Evolutionary conservation across 208 protist genomes (phyloP), one percentile per base, ranked within the genome.

Genomic region (Lotmaria passim): DNA sequence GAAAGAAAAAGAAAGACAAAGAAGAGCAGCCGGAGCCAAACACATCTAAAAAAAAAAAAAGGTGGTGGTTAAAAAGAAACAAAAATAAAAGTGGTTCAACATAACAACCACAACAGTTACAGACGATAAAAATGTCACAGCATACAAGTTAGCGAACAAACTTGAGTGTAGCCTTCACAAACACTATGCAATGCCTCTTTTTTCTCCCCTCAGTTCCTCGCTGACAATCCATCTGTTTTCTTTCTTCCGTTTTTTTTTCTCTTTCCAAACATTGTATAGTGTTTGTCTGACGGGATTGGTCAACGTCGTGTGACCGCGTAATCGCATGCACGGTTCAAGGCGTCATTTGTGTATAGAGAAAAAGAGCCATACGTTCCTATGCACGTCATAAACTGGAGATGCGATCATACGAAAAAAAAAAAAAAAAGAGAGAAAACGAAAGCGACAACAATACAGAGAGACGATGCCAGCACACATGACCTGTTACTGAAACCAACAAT

Each of bases 1-100:
- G 66, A 52, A 59, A 69, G 68, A 57, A 33, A 63, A 63, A 39
- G 56, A 28, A n/a, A 28, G 44, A 43, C 28, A 36, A 58, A 47
- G 48, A 58, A 39, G 26, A 71, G 38, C 50, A 28, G 28, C 17
- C 19, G 43, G 4, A 43, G n/a, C n/a, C n/a, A n/a, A n/a, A n/a
- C n/a, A n/a, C n/a, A n/a, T n/a, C n/a, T 38, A 21, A 53, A 36
- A 31, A 47, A 7, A 24, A 34, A 39, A 19, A 31, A 6, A 43
- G 11, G 36, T 30, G 34, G 12, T 28, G 47, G 31, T 24, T n/a
- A 21, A 60, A 39, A 34, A 63, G 12, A 36, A 65, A 41, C 7
- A 46, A 46, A 46, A 4, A 19, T 21, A 19, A 10, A 46, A n/a
- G n/a, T n/a, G n/a, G n/a, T n/a, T n/a, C n/a, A 33, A 55, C 41